These are phyloP conservation scores for Ophiostoma novo-ulmi DNA, from an alignment of 2,329 filamentous ascomycete genomes.

Conservation along the genomic window DNA sequence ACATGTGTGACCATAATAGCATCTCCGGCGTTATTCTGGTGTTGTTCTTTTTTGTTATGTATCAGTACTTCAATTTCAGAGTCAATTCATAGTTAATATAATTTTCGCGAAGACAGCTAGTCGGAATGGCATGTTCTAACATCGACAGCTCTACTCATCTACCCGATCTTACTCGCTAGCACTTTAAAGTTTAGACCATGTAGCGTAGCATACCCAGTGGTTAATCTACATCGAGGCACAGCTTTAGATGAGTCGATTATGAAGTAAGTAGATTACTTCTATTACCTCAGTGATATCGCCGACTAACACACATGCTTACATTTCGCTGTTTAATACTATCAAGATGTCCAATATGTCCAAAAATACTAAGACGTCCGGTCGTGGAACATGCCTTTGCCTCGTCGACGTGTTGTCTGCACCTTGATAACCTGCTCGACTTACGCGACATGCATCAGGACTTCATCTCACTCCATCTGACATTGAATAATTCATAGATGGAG, in stretches of 20 bases:
- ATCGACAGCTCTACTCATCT: neutral
- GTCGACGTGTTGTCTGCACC: neutral
- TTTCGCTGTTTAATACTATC: neutral
- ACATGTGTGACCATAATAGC: neutral
- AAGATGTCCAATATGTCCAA: neutral
- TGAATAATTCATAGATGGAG: neutral
- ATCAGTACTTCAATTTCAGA: neutral
- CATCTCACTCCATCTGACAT: neutral
- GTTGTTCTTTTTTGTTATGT: neutral
- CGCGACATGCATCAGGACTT: constrained; percentile 2
- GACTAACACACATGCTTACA: neutral
- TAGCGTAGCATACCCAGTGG: neutral
- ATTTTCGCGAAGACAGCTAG: neutral
- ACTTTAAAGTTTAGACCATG: neutral
- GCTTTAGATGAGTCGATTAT: neutral
- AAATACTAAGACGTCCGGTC: too few relatives aligned
- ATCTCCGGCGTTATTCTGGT: neutral
- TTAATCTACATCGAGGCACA: neutral
- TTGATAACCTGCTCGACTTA: neutral
- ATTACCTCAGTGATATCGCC: neutral
- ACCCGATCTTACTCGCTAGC: neutral
- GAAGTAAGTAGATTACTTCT: neutral
- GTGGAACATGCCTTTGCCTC: neutral
- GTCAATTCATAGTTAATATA: neutral
- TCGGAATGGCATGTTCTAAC: neutral